These are phyloP conservation scores for Gremmenia infestans DNA, from an alignment of 2,329 filamentous ascomycete genomes.

Conservation along the genomic window DNA sequence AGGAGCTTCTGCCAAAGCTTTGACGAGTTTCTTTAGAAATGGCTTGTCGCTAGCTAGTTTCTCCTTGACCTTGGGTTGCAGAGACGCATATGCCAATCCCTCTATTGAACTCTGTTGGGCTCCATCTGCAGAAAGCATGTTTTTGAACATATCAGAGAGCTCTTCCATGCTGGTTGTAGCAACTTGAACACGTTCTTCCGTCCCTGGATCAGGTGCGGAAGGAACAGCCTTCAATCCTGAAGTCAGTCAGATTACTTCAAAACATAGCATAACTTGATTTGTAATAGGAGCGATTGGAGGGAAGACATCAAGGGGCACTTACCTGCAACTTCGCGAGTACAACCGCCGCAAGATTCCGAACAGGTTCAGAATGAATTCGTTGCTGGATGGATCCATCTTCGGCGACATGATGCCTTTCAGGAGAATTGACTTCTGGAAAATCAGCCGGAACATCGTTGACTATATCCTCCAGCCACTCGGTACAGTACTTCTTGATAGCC, in stretches of 20 bases:
- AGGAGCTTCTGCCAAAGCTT: slow-evolving; percentile 52
- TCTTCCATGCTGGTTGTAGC: slow-evolving; percentile 60
- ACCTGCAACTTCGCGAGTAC: slow-evolving; percentile 69
- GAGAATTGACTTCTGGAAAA: slow-evolving; percentile 29
- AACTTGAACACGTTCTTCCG: slow-evolving; percentile 39
- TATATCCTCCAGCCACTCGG: slow-evolving; percentile 81
- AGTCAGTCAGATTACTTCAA: slow-evolving; percentile 30
- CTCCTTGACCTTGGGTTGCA: slow-evolving; percentile 82
- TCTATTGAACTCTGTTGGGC: slow-evolving; percentile 72
- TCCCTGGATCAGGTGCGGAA: slow-evolving; percentile 21
- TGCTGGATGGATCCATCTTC: slow-evolving; percentile 30
- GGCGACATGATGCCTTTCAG: slow-evolving; percentile 17
- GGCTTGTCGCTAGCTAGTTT: slow-evolving; percentile 62
- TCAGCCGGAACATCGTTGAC: slow-evolving; percentile 66
- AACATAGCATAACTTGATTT: slow-evolving; percentile 14
- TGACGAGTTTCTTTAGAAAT: slow-evolving; percentile 67
- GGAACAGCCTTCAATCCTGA: slow-evolving; percentile 32
- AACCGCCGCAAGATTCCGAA: slow-evolving; percentile 65
- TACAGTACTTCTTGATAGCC: slow-evolving; percentile 77
- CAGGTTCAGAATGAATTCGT: slow-evolving; percentile 50
- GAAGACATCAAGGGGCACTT: slow-evolving; percentile 31
- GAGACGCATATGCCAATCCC: slow-evolving; percentile 84
- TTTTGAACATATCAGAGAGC: slow-evolving; percentile 58
- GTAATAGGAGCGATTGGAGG: slow-evolving; percentile 15
- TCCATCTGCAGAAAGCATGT: slow-evolving; percentile 58